Evolutionary conservation across 202 grass and related monocot species (phyloP).

Genomic region (Carex arenaria): DNA sequence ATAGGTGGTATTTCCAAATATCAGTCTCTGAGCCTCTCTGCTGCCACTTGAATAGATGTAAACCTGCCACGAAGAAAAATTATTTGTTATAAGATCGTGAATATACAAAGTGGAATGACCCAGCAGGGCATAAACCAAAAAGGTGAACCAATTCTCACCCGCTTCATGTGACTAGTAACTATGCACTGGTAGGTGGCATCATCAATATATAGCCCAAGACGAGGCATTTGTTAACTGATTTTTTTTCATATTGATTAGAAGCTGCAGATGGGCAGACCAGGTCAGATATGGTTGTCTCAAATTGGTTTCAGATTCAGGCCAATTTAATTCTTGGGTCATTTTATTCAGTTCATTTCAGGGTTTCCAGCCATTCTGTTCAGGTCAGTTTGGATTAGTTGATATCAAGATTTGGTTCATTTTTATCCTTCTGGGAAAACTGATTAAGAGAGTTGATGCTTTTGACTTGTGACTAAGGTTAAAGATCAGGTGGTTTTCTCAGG

Average conservation of each 20-base stretch:
- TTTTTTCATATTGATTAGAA: background rate
- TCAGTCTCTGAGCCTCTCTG: slow-evolving; percentile 90
- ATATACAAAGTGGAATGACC: background rate
- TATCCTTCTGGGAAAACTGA: background rate
- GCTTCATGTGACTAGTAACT: background rate
- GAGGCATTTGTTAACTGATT: background rate
- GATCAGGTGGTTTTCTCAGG: background rate
- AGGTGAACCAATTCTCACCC: background rate
- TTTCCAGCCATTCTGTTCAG: background rate
- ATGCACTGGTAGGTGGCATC: background rate
- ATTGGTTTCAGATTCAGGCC: background rate
- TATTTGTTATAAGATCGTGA: background rate
- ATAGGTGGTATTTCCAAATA: slow-evolving; percentile 70
- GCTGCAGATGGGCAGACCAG: background rate
- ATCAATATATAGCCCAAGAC: slow-evolving; percentile 3
- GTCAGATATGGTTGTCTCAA: background rate
- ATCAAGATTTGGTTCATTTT: background rate
- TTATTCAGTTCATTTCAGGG: background rate
- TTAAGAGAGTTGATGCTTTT: background rate
- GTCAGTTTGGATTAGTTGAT: background rate
- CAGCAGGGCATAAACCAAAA: background rate
- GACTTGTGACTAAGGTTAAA: background rate
- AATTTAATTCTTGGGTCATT: background rate
- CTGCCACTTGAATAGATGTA: slow-evolving; percentile 96
- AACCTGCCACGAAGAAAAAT: slow-evolving; percentile 29